Conservation (phyloP, 2,329 filamentous ascomycete genomes). For the Dothistroma pini region DNA sequence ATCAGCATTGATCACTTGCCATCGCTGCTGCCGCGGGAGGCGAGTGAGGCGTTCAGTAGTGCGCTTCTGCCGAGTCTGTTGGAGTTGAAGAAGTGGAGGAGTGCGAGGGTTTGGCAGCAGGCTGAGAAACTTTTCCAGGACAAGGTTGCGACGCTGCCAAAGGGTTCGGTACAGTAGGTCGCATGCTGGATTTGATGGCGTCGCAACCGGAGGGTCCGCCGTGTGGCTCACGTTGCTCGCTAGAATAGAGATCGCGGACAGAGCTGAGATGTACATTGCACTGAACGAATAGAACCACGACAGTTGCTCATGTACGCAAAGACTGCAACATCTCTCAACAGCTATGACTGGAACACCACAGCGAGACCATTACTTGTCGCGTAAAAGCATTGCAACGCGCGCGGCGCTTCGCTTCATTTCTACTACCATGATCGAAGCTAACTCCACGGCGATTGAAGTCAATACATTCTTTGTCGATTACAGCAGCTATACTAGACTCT, state of each 20-base stretch:
- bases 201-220: neutral
- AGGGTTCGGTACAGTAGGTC: constrained; percentile 19
- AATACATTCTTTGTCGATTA: too few species aligned
- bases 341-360: too few species aligned
- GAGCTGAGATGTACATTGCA: too few species aligned
- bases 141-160: constrained; percentile 69
- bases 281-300: too few species aligned
- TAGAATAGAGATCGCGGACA: constrained; percentile 2
- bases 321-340: too few species aligned
- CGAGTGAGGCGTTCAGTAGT: constrained; percentile 77
- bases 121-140: constrained; percentile 81
- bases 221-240: neutral
- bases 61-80: constrained; percentile 75
- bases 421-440: too few species aligned
- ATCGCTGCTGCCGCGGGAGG: constrained; percentile 77
- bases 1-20: constrained; percentile 88
- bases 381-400: too few species aligned
- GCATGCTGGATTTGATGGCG: constrained; percentile 6
- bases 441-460: too few species aligned
- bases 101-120: constrained; percentile 73
- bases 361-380: too few species aligned
- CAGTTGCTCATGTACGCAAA: too few species aligned
- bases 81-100: constrained; percentile 70
- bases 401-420: too few species aligned
- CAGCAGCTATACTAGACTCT: too few species aligned